Percentiles rank a stretch among this genome's conserved stretches.
Conservation (phyloP, 768 basidiomycete species). For the Scleroderma bovista region DNA sequence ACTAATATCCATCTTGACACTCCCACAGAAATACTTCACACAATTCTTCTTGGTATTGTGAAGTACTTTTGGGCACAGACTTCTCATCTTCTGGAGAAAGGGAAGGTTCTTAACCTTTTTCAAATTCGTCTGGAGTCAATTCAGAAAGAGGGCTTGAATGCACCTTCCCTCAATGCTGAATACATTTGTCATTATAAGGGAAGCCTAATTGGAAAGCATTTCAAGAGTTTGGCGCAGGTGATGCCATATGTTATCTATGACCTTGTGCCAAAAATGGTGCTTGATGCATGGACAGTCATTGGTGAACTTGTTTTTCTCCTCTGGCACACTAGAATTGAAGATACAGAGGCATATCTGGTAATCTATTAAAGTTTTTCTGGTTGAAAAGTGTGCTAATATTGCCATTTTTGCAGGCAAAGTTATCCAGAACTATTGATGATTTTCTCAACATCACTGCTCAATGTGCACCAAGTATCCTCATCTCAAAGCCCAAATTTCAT, state of each 20-base stretch:
- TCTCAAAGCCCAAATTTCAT: constrained; percentile 29
- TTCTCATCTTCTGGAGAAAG: constrained; percentile 10
- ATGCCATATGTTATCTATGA: constrained; percentile 29
- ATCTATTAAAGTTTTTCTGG: too few relatives aligned
- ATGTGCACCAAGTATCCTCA: constrained; percentile 20
- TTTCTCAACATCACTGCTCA: constrained; percentile 15
- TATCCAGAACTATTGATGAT: constrained; percentile 19
- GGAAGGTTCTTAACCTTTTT: constrained; percentile 12
- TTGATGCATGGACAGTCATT: constrained; percentile 27
- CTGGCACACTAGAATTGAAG: constrained; percentile 37
- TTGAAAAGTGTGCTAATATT: too few relatives aligned
- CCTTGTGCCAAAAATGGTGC: constrained; percentile 18
- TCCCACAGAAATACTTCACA: constrained; percentile 3
- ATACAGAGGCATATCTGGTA: constrained; percentile 32
- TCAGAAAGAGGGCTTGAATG: constrained; percentile 12
- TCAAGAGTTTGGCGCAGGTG: constrained; percentile 21
- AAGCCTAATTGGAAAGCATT: constrained; percentile 17
- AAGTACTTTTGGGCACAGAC: constrained; percentile 27
- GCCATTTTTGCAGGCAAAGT: too few relatives aligned
- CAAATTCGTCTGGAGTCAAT: constrained; percentile 20
- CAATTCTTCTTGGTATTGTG: constrained; percentile 24
- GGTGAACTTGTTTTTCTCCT: constrained; percentile 33
- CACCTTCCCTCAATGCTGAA: neutral
- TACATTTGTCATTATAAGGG: constrained; percentile 20
- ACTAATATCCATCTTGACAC: neutral